Evolutionary conservation across 768 basidiomycete species (phyloP).

Genomic region (Hygrocybe coccinea): DNA sequence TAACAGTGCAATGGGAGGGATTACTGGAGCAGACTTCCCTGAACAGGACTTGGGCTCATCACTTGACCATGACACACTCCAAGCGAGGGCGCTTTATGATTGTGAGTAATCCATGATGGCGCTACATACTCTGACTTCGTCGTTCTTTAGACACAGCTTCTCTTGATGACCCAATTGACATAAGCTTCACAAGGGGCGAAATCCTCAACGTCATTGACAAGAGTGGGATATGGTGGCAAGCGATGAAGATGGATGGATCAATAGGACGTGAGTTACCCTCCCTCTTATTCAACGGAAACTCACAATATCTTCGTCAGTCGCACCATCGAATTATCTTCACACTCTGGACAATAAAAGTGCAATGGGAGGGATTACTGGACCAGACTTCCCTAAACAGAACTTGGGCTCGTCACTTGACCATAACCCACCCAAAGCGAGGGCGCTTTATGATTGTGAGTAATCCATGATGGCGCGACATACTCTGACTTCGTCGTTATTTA

Average conservation of each 20-base stretch:
- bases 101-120: constrained; percentile 49
- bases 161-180: constrained; percentile 91
- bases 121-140: constrained; percentile 19
- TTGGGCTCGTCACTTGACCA: no score
- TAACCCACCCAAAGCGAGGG: constrained; percentile 79
- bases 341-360: not conserved
- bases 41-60: no score
- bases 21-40: no score
- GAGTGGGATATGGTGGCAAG: constrained; percentile 12
- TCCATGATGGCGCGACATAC: constrained; percentile 10
- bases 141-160: constrained; percentile 77
- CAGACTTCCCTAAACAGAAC: no score
- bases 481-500: constrained; percentile 34
- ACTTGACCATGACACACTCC: no score
- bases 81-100: constrained; percentile 83
- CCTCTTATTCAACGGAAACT: not conserved
- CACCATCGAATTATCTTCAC: constrained; percentile 74
- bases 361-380: not conserved
- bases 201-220: constrained; percentile 12
- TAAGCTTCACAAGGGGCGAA: constrained; percentile 71
- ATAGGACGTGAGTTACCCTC: constrained; percentile 62
- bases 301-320: constrained; percentile 46
- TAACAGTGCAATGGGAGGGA: not conserved
- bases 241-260: no score
- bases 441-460: constrained; percentile 78